These are phyloP conservation scores for Ophiosphaerella korrae DNA, from an alignment of 2,329 filamentous ascomycete species.

Conservation along the genomic window DNA sequence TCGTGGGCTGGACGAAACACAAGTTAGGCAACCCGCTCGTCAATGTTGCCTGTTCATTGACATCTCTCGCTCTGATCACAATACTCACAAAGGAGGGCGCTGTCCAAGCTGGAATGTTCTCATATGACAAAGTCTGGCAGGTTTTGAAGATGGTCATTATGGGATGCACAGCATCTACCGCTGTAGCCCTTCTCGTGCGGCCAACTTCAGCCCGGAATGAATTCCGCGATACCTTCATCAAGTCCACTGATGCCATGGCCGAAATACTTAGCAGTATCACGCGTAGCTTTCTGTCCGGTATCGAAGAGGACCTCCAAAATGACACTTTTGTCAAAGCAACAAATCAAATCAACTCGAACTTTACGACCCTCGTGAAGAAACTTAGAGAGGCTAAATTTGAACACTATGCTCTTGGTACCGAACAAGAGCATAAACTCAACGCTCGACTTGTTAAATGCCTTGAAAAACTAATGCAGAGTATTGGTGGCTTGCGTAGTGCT, in stretches of 20 bases:
- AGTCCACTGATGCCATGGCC: constrained; percentile 74
- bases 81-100: constrained; percentile 90
- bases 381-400: constrained; percentile 87
- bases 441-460: constrained; percentile 81
- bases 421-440: constrained; percentile 78
- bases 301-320: constrained; percentile 75
- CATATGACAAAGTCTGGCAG: constrained; percentile 80
- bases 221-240: constrained; percentile 74
- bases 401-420: constrained; percentile 80
- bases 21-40: constrained; percentile 77
- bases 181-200: constrained; percentile 70
- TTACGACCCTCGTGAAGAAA: constrained; percentile 74
- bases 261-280: constrained; percentile 84
- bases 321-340: constrained; percentile 67
- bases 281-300: constrained; percentile 80
- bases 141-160: constrained; percentile 61
- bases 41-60: constrained; percentile 78
- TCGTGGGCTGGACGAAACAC: constrained; percentile 88
- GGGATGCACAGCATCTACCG: constrained; percentile 60
- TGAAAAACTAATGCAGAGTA: constrained; percentile 82
- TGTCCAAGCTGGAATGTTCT: constrained; percentile 81
- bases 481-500: constrained; percentile 88
- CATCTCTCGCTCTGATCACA: constrained; percentile 87
- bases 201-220: constrained; percentile 76
- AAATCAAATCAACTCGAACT: constrained; percentile 68